Base-by-base conservation (phyloP, 108 stramenopile genomes). In the Seminavis robusta region DNA sequence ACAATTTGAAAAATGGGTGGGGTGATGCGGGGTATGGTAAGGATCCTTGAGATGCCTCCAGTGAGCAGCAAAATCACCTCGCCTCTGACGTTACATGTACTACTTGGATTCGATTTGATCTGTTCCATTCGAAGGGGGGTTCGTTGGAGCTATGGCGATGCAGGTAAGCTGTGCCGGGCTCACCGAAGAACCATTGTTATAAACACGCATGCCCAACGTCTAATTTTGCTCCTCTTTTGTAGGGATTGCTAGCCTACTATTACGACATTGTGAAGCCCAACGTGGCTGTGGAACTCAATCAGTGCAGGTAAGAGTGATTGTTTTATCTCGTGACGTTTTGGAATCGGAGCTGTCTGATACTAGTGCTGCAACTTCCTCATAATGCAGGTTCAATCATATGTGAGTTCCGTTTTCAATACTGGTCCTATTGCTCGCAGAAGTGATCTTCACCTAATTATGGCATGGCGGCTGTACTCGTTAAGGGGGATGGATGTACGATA, bases 161-260 rank as follows among this genome's bases (percentile, higher is more conserved):
- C 84, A 81, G 32, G 81, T n/a, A n/a, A 24, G 86, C n/a, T n/a
- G n/a, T n/a, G n/a, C n/a, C n/a, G n/a, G n/a, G n/a, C n/a, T n/a
- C n/a, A n/a, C n/a, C n/a, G n/a, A n/a, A n/a, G n/a, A n/a, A n/a
- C n/a, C n/a, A n/a, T n/a, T n/a, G n/a, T n/a, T n/a, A n/a, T n/a
- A n/a, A n/a, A n/a, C n/a, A n/a, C n/a, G n/a, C n/a, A n/a, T n/a
- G n/a, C n/a, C n/a, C n/a, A n/a, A 83, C 15, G 74, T 78, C 29
- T 84, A n/a, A n/a, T n/a, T n/a, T 88, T 82, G 82, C 86, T 7
- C 69, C 69, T 61, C 86, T n/a, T n/a, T n/a, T n/a, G n/a, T n/a
- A 88, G 33, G 84, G 84, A 0, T 48, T 86, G 27, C 45, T 86
- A 33, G 80, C 80, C 1, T 86, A 81, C 41, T 81, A 66, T 33